phyloP scores from a whole-genome alignment of 2,329 filamentous ascomycete species.

The Colletotrichum euphorbiae region DNA sequence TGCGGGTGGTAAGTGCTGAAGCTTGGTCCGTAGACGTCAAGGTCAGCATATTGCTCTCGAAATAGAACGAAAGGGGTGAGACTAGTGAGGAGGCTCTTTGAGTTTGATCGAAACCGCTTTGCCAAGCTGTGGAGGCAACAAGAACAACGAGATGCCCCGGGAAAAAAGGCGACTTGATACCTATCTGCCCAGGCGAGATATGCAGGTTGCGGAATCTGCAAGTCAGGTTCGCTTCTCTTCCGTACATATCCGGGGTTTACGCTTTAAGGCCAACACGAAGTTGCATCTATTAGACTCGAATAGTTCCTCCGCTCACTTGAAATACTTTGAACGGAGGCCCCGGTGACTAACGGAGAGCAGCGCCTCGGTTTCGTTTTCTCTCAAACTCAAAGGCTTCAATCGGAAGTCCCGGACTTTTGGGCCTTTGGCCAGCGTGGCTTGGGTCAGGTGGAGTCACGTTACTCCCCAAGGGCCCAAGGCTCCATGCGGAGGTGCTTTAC shows the following conservation, averaged over 20 bases:
- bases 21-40: background rate
- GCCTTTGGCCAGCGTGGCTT: background rate
- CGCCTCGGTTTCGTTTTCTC: background rate
- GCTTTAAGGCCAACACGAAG: background rate
- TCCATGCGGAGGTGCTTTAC: background rate
- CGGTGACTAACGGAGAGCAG: background rate
- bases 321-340: background rate
- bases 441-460: background rate
- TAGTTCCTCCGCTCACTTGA: background rate
- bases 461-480: too few relatives aligned
- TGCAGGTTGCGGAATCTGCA: background rate
- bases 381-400: background rate
- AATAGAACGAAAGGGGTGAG: background rate
- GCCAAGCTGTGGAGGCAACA: background rate
- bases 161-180: too few relatives aligned
- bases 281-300: constrained; percentile 3
- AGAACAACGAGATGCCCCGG: background rate
- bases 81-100: background rate
- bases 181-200: background rate
- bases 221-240: background rate
- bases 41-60: background rate
- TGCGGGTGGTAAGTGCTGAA: background rate
- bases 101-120: background rate
- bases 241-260: background rate
- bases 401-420: constrained; percentile 20